Conservation (phyloP, 768 basidiomycete species). For the Termitomyces sp. region DNA sequence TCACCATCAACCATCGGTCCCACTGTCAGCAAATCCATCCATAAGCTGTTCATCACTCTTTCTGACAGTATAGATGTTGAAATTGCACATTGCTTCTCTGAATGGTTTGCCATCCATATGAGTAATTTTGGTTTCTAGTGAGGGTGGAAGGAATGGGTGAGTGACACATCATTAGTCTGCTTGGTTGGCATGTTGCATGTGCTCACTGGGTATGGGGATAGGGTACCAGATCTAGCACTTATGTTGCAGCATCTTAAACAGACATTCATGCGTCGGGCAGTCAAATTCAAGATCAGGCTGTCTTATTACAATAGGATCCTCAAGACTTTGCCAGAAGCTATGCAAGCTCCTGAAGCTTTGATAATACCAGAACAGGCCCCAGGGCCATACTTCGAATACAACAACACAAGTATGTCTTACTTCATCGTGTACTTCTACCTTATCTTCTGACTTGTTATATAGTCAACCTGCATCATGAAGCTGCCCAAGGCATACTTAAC, state of each 20-base stretch:
- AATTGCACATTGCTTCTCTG: constrained; percentile 73
- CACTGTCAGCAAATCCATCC: constrained; percentile 92
- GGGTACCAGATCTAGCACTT: constrained; percentile 82
- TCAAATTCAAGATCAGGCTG: constrained; percentile 87
- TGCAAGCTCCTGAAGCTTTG: constrained; percentile 63
- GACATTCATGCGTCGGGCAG: constrained; percentile 78
- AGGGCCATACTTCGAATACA: constrained; percentile 79
- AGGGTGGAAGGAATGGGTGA: constrained; percentile 99
- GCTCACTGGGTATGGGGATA: constrained; percentile 24
- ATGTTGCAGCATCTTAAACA: constrained; percentile 80
- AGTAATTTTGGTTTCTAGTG: constrained; percentile 97
- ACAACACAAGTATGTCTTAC: constrained; percentile 60
- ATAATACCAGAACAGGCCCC: constrained; percentile 71
- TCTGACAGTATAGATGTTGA: constrained; percentile 88
- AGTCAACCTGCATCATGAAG: constrained; percentile 80
- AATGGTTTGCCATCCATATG: constrained; percentile 97
- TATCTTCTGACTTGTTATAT: constrained; percentile 1
- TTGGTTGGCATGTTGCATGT: background rate
- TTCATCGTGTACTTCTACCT: background rate
- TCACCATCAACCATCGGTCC: constrained; percentile 91
- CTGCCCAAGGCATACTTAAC: constrained; percentile 72
- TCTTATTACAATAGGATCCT: constrained; percentile 93
- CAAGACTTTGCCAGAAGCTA: constrained; percentile 80
- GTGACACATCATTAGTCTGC: constrained; percentile 17
- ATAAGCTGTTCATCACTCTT: constrained; percentile 77